Evolutionary conservation across 2,329 filamentous ascomycete species (phyloP), one percentile per base, ranked within the genome.

Genomic region (Aspergillus sojae): DNA sequence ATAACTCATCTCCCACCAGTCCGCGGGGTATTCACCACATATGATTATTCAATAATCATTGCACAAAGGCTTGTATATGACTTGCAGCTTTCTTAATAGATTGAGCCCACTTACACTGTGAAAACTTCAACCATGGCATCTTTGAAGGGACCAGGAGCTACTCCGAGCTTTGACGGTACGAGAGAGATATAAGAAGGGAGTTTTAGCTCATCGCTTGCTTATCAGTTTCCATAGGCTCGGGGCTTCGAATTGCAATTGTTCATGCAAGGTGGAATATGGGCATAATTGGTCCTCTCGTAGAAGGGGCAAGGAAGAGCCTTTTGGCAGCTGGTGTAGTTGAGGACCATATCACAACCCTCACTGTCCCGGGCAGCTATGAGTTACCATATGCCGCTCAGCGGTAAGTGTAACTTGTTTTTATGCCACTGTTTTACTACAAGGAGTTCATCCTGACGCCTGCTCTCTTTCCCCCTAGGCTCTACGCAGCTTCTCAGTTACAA

Each of bases 201-300:
- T 26, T 26, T 32, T 23, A n/a, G 43, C 55, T 45, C 4, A 23
- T 57, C n/a, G 34, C 50, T 60, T 65, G 57, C 67, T 68, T 52
- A 72, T 59, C 46, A 41, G 60, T 45, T 41, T 43, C 28, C 57
- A 12, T 58, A 79, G 91, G 91, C 78, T 88, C 88, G 72, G 84
- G 83, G 74, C 87, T 99, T 68, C 92, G 95, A 75, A 90, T 99
- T 76, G 94, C 91, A 76, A 98, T 99, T 76, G 87, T 99, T 63
- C 95, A 98, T 82, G 94, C 94, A 63, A 89, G 95, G 73, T 99
- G 95, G 95, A 99, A 99, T 83, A 85, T 85, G 68, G 86, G 85
- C 69, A 92, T 99, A 77, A 97, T 98, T 79, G 89, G 91, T 63
- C 89, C 93, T 59, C 88, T 99, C 62, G 85, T 99, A 65, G 83